phyloP scores from a whole-genome alignment of 2,329 filamentous ascomycete genomes.

The Rhynchosporium agropyri region DNA sequence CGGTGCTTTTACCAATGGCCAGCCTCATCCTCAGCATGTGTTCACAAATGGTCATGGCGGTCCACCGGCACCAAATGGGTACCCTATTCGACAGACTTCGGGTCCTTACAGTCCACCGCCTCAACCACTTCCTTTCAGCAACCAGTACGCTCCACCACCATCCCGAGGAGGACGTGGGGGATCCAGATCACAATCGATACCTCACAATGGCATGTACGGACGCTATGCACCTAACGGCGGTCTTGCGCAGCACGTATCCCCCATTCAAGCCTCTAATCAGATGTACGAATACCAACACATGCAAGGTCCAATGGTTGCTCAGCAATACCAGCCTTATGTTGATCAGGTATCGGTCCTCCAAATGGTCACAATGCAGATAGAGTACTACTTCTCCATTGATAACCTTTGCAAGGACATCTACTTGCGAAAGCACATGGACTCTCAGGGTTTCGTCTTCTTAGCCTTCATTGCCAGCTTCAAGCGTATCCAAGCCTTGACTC shows the following conservation, averaged over 20 bases:
- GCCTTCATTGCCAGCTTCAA: constrained; percentile 83
- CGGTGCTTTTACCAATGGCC: constrained; percentile 41
- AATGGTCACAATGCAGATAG: constrained; percentile 58
- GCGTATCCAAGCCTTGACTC: constrained; percentile 73
- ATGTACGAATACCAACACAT: constrained; percentile 58
- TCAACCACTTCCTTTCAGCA: constrained; percentile 42
- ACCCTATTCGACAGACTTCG: constrained; percentile 36
- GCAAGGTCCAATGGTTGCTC: constrained; percentile 58
- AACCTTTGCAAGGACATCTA: constrained; percentile 94
- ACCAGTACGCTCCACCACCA: constrained; percentile 41
- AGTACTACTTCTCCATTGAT: constrained; percentile 97
- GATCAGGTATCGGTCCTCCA: constrained; percentile 54
- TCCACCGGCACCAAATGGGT: constrained; percentile 37
- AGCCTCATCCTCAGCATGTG: constrained; percentile 41
- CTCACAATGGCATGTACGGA: constrained; percentile 54
- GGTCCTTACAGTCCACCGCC: constrained; percentile 45
- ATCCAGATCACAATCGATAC: constrained; percentile 64
- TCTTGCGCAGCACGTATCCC: constrained; percentile 44
- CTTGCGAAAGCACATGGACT: constrained; percentile 89
- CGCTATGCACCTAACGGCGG: constrained; percentile 44
- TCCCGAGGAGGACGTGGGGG: constrained; percentile 51
- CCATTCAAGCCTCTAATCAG: constrained; percentile 51
- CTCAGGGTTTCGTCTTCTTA: constrained; percentile 86
- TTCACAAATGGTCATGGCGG: constrained; percentile 47
- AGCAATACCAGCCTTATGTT: constrained; percentile 59